Conservation (phyloP, 768 basidiomycete genomes). For the Macrolepiota albuminosa region DNA sequence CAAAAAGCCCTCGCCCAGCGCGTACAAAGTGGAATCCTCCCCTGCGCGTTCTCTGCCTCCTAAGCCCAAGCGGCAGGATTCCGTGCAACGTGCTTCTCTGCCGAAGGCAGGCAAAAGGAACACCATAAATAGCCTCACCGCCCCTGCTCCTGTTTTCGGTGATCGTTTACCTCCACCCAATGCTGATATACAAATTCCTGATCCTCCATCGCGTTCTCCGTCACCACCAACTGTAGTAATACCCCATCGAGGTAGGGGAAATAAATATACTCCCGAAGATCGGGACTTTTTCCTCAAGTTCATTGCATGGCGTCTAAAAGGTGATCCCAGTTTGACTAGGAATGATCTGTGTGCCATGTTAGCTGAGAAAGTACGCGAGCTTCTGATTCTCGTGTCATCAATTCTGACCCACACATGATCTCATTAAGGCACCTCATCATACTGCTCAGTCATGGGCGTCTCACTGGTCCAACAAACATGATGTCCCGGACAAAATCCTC, state of each 20-base stretch:
- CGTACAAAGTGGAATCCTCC: constrained; percentile 31
- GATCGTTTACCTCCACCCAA: constrained; percentile 55
- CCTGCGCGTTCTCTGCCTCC: constrained; percentile 17
- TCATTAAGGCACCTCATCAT: constrained; percentile 61
- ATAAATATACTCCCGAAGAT: constrained; percentile 65
- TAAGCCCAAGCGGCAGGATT: constrained; percentile 21
- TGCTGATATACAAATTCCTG: constrained; percentile 52
- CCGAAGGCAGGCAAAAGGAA: constrained; percentile 30
- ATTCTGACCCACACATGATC: constrained; percentile 6
- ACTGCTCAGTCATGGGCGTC: constrained; percentile 56
- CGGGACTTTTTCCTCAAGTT: constrained; percentile 63
- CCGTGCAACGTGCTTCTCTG: constrained; percentile 18
- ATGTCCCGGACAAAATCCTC: constrained; percentile 62
- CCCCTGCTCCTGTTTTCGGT: constrained; percentile 42
- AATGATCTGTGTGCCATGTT: constrained; percentile 50
- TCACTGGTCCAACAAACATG: constrained; percentile 64
- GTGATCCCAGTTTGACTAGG: constrained; percentile 48
- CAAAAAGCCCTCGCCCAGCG: constrained; percentile 36
- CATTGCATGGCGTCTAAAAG: constrained; percentile 54
- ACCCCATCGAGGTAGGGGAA: constrained; percentile 40
- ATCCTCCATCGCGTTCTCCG: constrained; percentile 66
- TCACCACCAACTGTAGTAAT: constrained; percentile 55
- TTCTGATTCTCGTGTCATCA: constrained; percentile 5
- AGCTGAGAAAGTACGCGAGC: constrained; percentile 45
- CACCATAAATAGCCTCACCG: constrained; percentile 61